Base-by-base conservation (phyloP, 192 early-diverging fungal genomes). In the Linderina pennispora region DNA sequence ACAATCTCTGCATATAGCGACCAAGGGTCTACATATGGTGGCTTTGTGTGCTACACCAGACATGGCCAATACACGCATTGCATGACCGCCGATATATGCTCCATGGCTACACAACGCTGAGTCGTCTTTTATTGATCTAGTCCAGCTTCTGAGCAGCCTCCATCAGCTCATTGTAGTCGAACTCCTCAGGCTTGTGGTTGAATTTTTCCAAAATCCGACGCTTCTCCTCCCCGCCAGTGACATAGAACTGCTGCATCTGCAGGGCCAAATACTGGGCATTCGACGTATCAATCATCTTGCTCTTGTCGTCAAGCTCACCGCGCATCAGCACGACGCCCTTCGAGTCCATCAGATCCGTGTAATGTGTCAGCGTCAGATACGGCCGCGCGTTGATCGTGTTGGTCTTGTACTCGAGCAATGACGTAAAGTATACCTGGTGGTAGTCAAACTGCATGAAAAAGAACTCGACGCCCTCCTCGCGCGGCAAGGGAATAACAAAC, bases 321-420 rank as follows among this genome's bases (percentile, higher is more conserved):
- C 80, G 65, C 94, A 97, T 94, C 23, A 97, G 76, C 23, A 97
- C 91, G 41, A 97, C 74, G 23, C 77, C 85, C 62, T 93, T 90
- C 58, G 67, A 58, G 4, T 86, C 80, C 14, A 74, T 54, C 36
- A 94, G 68, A 21, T 97, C 94, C 34, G 85, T 84, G 76, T 90
- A 94, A 56, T 92, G 86, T 13, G 88, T 90, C 39, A 97, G 60
- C 17, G 88, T 87, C 36, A 97, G 73, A 44, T 78, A 80, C 15
- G 91, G 88, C 4, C 86, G 77, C 9, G 94, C 87, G 43, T 85
- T 78, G 24, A 76, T 75, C 8, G 76, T 70, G 44, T 89, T 80
- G 13, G 88, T 85, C 65, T 97, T 85, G 81, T 90, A 97, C 76
- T 94, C 91, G 18, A 90, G 59, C 38, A 89, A 55, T 13, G 87